These are phyloP conservation scores for Maudiozyma pseudohumilis DNA, from an alignment of 805 yeast species.

Conservation along the genomic window DNA sequence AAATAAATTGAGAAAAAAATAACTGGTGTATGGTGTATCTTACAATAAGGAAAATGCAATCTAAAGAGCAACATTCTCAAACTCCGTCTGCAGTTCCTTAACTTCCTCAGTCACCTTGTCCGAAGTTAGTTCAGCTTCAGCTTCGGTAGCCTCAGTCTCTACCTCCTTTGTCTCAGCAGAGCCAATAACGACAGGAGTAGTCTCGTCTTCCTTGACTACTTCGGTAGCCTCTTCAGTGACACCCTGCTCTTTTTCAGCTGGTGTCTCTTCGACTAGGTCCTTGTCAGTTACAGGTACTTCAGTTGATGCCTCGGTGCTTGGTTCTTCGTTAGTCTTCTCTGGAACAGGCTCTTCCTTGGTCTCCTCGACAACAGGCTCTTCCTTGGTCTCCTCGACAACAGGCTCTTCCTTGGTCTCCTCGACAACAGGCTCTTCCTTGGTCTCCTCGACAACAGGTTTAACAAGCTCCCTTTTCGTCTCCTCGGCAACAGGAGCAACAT, in stretches of 20 bases:
- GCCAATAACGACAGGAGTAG: constrained; percentile 3
- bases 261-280: background rate
- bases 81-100: constrained; percentile 15
- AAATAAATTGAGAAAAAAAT: no score
- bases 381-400: constrained; percentile 4
- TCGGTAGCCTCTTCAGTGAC: constrained; percentile 1
- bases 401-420: constrained; percentile 8
- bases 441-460: constrained; percentile 5
- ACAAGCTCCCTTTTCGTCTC: background rate
- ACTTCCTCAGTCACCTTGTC: constrained; percentile 4
- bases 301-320: constrained; percentile 1
- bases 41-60: no score
- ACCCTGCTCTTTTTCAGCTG: background rate
- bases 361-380: constrained; percentile 7
- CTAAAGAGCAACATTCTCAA: constrained; percentile 26
- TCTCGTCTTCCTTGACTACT: constrained; percentile 2
- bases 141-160: constrained; percentile 1
- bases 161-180: constrained; percentile 2
- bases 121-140: constrained; percentile 1
- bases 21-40: no score
- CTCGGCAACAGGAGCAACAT: background rate
- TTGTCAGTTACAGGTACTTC: constrained; percentile 2
- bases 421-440: constrained; percentile 2
- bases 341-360: constrained; percentile 1
- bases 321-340: constrained; percentile 7